These are phyloP conservation scores for Cutaneotrichosporon spelunceum DNA, from an alignment of 1,284 basidiomycete species.

Conservation along the genomic window DNA sequence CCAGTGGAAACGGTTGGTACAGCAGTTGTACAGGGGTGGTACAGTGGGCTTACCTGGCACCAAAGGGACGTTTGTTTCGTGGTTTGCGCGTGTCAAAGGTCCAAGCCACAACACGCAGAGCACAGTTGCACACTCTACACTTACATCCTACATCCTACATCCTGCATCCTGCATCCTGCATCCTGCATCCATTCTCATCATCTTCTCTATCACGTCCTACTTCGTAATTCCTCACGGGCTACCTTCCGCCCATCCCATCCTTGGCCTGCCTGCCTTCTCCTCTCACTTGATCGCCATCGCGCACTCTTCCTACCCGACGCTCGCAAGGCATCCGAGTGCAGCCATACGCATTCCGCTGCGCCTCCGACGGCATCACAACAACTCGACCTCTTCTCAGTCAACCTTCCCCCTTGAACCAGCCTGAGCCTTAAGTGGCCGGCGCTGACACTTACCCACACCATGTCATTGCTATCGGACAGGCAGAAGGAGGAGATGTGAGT, in stretches of 20 bases:
- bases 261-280: not conserved
- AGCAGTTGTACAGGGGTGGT: no score
- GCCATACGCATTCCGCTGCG: not conserved
- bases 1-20: no score
- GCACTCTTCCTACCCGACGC: not conserved
- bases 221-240: not conserved
- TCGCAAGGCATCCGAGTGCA: not conserved
- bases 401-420: not conserved
- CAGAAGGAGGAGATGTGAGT: conserved; percentile 80
- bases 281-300: not conserved
- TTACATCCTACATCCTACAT: not conserved
- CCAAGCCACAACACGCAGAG: not conserved
- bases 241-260: not conserved
- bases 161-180: not conserved
- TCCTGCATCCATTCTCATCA: not conserved
- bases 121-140: not conserved
- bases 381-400: not conserved
- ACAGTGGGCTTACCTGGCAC: no score
- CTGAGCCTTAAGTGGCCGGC: not conserved
- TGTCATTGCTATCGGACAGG: conserved; percentile 62
- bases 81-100: not conserved
- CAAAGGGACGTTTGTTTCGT: not conserved
- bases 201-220: not conserved
- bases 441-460: conserved; percentile 15
- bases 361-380: conserved; percentile 7